Percentiles rank a stretch among this genome's conserved stretches.
Conservation (phyloP, 495 filamentous ascomycete genomes). For the Neurospora sp. region DNA sequence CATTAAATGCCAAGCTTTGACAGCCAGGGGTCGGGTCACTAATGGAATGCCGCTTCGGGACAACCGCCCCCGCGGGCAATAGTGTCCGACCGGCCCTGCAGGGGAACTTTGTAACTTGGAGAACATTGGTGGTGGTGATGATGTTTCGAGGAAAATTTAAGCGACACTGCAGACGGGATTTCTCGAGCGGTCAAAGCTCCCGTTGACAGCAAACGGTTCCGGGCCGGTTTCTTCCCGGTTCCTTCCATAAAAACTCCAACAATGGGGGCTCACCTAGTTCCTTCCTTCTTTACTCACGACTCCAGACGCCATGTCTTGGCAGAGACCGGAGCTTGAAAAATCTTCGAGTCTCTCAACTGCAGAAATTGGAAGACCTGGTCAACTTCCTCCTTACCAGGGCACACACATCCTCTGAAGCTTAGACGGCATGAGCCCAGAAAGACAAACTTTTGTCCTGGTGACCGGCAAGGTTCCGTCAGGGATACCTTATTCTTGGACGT, state of each 20-base stretch:
- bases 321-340: background rate
- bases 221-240: background rate
- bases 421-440: background rate
- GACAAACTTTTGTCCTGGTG: background rate
- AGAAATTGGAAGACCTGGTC: background rate
- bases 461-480: background rate
- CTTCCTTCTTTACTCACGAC: background rate
- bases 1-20: no score
- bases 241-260: background rate
- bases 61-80: no score
- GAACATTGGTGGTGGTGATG: background rate
- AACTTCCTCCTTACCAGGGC: background rate
- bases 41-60: no score
- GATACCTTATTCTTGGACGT: background rate
- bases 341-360: no score
- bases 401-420: background rate
- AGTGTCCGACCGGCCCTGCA: no score
- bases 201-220: background rate
- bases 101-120: background rate
- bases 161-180: background rate
- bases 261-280: background rate
- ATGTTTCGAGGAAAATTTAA: background rate
- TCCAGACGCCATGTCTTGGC: background rate
- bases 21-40: no score
- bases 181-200: background rate